These are phyloP conservation scores for Picochlorum sp. DNA, from an alignment of 139 green algal species.

Conservation along the genomic window DNA sequence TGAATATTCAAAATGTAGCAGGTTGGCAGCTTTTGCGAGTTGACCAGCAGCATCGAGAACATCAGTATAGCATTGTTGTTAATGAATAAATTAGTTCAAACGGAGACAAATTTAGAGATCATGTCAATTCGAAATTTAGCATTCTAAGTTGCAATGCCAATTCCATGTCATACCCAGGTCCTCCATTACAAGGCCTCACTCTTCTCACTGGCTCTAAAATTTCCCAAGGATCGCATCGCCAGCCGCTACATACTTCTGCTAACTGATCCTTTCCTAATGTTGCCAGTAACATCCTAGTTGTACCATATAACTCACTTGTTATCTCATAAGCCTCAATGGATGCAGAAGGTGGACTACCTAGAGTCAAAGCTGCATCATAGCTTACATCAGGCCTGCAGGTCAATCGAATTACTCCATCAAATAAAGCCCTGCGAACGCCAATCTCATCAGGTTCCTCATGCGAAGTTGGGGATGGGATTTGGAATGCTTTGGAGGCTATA, in stretches of 20 bases:
- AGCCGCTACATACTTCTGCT: constrained; percentile 24
- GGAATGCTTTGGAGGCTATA: neutral
- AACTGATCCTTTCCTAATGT: constrained; percentile 19
- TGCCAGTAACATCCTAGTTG: constrained; percentile 30
- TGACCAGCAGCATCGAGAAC: neutral
- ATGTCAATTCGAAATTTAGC: constrained; percentile 23
- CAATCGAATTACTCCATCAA: constrained; percentile 26
- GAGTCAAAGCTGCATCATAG: constrained; percentile 16
- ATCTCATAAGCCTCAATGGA: constrained; percentile 8
- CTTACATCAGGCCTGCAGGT: constrained; percentile 21
- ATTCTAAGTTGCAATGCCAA: constrained; percentile 19
- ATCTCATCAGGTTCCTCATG: constrained; percentile 1
- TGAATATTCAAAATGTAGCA: constrained; percentile 15
- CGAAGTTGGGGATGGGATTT: neutral
- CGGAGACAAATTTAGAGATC: neutral
- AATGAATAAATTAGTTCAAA: neutral
- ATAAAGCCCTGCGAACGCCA: constrained; percentile 19
- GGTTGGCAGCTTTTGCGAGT: neutral
- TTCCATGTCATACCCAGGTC: constrained; percentile 14
- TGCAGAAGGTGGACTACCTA: constrained; percentile 3
- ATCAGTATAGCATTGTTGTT: no score
- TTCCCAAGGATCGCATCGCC: constrained; percentile 27
- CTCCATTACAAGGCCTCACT: constrained; percentile 20
- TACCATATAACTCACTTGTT: constrained; percentile 23
- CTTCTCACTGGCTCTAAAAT: constrained; percentile 13